These are phyloP conservation scores for Diospyros kaki DNA, from an alignment of 148 eudicot species.

Conservation along the genomic window DNA sequence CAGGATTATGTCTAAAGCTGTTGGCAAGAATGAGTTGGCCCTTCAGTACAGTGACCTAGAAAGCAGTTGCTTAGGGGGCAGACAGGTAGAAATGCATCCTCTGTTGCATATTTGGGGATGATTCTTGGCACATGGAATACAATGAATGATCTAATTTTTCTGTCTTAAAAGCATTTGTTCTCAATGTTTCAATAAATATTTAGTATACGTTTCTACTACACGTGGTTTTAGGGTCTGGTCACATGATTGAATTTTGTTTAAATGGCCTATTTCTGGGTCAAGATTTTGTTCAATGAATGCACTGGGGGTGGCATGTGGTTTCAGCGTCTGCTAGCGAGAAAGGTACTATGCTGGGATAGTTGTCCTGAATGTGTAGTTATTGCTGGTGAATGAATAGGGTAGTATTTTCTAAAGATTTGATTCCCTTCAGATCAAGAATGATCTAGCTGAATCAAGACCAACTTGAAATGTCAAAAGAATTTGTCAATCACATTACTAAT, in stretches of 20 bases:
- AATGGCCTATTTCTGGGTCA: neutral
- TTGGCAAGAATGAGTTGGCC: neutral
- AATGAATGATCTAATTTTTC: neutral
- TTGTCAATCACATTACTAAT: neutral
- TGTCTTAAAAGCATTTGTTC: neutral
- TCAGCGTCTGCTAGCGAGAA: neutral
- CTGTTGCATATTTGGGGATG: neutral
- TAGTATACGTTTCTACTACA: neutral
- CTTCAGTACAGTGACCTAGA: neutral
- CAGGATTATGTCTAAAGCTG: no score
- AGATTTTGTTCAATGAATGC: neutral
- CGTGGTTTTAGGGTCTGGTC: neutral
- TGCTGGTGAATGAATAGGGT: neutral
- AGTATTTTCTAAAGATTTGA: neutral
- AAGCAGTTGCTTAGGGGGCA: no score
- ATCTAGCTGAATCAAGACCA: neutral
- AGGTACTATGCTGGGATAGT: neutral
- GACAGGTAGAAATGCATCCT: slow-evolving; percentile 1
- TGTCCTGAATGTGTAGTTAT: neutral
- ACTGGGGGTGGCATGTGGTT: neutral
- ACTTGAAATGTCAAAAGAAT: neutral
- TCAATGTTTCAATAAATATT: neutral
- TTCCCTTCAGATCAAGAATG: neutral
- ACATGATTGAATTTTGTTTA: neutral
- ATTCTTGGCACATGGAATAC: neutral